Evolutionary conservation across 2,329 filamentous ascomycete genomes (phyloP).

Genomic region (Sporothrix sp.): DNA sequence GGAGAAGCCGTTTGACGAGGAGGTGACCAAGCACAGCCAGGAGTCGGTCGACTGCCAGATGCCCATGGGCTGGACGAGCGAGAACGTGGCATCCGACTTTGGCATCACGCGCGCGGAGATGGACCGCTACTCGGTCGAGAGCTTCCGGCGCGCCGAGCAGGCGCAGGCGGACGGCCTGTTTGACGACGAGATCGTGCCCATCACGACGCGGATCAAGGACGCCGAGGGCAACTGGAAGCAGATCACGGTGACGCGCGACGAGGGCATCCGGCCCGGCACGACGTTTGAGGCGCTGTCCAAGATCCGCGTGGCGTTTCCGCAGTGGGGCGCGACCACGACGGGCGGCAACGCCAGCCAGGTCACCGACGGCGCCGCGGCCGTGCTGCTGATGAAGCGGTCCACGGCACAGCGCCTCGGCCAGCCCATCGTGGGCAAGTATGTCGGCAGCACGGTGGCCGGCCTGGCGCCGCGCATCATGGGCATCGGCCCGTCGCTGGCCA

Average conservation of each 20-base stretch:
- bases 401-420: slow-evolving; percentile 78
- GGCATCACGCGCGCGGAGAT: slow-evolving; percentile 69
- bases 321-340: slow-evolving; percentile 77
- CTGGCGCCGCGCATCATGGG: slow-evolving; percentile 94
- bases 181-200: slow-evolving; percentile 88
- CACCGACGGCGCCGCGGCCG: slow-evolving; percentile 83
- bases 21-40: slow-evolving; percentile 59
- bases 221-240: slow-evolving; percentile 69
- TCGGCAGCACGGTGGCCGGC: slow-evolving; percentile 81
- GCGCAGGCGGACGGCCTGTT: slow-evolving; percentile 89
- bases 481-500: slow-evolving; percentile 67
- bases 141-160: slow-evolving; percentile 74
- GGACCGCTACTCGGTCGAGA: slow-evolving; percentile 79
- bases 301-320: slow-evolving; percentile 81
- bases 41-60: slow-evolving; percentile 80
- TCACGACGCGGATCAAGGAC: slow-evolving; percentile 72
- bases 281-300: slow-evolving; percentile 74
- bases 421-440: slow-evolving; percentile 90
- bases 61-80: slow-evolving; percentile 96
- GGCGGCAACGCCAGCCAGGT: slow-evolving; percentile 93
- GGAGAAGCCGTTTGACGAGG: slow-evolving; percentile 64
- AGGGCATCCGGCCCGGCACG: slow-evolving; percentile 84
- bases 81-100: slow-evolving; percentile 92
- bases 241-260: slow-evolving; percentile 73
- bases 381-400: slow-evolving; percentile 90